A percentile compares a stretch with the other conserved stretches of the same genome.
These are phyloP conservation scores for Papiliotrema laurentii DNA, from an alignment of 1,284 basidiomycete genomes.

Conservation along the genomic window DNA sequence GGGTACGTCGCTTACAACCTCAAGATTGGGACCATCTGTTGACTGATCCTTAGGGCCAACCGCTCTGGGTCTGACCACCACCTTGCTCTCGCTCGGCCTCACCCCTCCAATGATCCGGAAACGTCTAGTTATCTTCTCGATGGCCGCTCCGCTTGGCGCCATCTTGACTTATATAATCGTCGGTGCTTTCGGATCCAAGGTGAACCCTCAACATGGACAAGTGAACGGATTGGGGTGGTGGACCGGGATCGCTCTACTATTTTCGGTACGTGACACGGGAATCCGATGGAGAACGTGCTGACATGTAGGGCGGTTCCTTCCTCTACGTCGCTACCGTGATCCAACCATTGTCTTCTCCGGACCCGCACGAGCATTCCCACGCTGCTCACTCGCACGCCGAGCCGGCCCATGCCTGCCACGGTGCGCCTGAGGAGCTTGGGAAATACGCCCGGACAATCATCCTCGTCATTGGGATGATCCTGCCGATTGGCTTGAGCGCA, in stretches of 20 bases:
- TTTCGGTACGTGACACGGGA: constrained; percentile 36
- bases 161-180: constrained; percentile 65
- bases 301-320: constrained; percentile 78
- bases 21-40: background rate
- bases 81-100: constrained; percentile 69
- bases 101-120: constrained; percentile 64
- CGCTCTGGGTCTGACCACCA: constrained; percentile 73
- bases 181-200: constrained; percentile 52
- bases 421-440: constrained; percentile 51
- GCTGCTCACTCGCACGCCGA: constrained; percentile 44
- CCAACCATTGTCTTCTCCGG: constrained; percentile 57
- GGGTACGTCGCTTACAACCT: constrained; percentile 52
- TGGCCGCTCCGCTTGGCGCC: constrained; percentile 72
- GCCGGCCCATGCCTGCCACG: constrained; percentile 4
- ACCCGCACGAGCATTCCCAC: constrained; percentile 49
- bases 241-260: constrained; percentile 57
- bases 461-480: constrained; percentile 64
- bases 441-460: constrained; percentile 55
- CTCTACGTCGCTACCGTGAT: constrained; percentile 89
- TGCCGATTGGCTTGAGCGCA: constrained; percentile 57
- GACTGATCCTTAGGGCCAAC: constrained; percentile 62
- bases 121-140: constrained; percentile 70
- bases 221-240: constrained; percentile 49
- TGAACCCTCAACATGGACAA: constrained; percentile 9
- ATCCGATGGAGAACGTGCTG: background rate